phyloP scores from a whole-genome alignment of 2,329 filamentous ascomycete genomes.

The Ascomycota sp. region DNA sequence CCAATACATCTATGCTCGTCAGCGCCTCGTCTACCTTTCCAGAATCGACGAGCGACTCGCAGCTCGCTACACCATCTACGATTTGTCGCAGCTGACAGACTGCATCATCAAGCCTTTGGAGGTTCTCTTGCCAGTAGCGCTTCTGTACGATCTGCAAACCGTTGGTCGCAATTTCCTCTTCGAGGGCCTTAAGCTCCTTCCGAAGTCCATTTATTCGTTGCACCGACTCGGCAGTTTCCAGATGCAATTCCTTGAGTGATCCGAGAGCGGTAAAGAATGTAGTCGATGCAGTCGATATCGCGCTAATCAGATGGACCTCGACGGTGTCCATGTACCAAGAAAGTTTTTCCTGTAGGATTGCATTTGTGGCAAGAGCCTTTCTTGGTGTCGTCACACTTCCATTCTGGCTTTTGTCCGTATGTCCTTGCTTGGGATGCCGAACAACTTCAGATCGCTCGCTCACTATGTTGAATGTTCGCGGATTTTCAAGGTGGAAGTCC shows the following conservation, averaged over 20 bases:
- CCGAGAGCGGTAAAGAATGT: constrained; percentile 92
- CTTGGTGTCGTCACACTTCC: constrained; percentile 36
- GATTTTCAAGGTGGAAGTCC: constrained; percentile 85
- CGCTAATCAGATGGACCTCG: constrained; percentile 87
- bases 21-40: constrained; percentile 69
- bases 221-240: constrained; percentile 79
- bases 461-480: constrained; percentile 84
- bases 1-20: constrained; percentile 52
- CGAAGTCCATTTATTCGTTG: constrained; percentile 61
- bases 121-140: constrained; percentile 59
- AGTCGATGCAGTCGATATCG: constrained; percentile 83
- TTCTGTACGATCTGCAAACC: constrained; percentile 73
- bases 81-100: constrained; percentile 65
- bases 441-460: constrained; percentile 94
- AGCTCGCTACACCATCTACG: constrained; percentile 49
- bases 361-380: constrained; percentile 84
- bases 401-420: constrained; percentile 30
- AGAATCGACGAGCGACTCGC: constrained; percentile 60
- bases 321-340: constrained; percentile 99
- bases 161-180: constrained; percentile 66
- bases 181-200: constrained; percentile 56
- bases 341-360: constrained; percentile 89
- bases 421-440: constrained; percentile 33
- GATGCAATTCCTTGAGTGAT: constrained; percentile 72
- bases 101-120: constrained; percentile 60